phyloP scores from a whole-genome alignment of 768 basidiomycete species.

The Gloeopeniophorella convolvens region DNA sequence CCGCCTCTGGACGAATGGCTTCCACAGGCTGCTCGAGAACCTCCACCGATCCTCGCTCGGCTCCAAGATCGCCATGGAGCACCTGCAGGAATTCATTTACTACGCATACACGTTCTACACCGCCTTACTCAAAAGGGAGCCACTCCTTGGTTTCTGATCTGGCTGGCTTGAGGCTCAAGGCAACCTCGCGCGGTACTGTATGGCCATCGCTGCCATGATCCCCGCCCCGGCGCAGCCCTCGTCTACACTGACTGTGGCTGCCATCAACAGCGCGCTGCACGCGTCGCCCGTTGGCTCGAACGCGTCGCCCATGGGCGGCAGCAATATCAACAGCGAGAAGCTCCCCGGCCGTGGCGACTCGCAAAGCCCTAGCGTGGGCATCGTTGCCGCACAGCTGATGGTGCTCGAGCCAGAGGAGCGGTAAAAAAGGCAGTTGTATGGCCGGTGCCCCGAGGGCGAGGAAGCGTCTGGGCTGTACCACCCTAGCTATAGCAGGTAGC shows the following conservation, averaged over 20 bases:
- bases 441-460: slow-evolving; percentile 87
- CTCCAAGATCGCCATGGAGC: slow-evolving; percentile 67
- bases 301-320: too few relatives aligned
- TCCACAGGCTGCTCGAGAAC: too few relatives aligned
- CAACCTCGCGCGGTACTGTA: slow-evolving; percentile 88
- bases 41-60: slow-evolving; percentile 74
- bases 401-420: slow-evolving; percentile 84
- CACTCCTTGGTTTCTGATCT: slow-evolving; percentile 57
- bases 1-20: too few relatives aligned
- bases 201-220: slow-evolving; percentile 84
- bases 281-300: too few relatives aligned
- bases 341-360: slow-evolving; percentile 26
- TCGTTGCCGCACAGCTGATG: slow-evolving; percentile 70
- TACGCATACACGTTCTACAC: slow-evolving; percentile 92
- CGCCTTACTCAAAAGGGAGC: too few relatives aligned
- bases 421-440: slow-evolving; percentile 81
- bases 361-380: slow-evolving; percentile 64
- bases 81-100: slow-evolving; percentile 88
- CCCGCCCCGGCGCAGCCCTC: slow-evolving; percentile 35
- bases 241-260: slow-evolving; percentile 42
- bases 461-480: too few relatives aligned
- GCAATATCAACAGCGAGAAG: background rate
- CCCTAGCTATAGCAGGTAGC: too few relatives aligned
- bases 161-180: slow-evolving; percentile 96
- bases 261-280: too few relatives aligned